Conservation (phyloP, 495 filamentous ascomycete species). For the Aspergillus avenaceus region DNA sequence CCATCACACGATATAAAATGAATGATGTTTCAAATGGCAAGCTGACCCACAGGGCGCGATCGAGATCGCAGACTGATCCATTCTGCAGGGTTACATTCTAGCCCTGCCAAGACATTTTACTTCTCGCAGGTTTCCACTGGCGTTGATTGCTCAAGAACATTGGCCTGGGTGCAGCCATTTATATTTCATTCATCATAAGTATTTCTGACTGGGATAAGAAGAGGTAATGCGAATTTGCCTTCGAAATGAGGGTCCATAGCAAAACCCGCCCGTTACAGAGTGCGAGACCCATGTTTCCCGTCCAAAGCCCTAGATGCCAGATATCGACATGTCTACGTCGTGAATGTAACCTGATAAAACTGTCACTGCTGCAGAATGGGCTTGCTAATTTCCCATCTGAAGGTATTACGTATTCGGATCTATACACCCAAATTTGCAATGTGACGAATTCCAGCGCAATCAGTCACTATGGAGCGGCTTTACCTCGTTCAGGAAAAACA, state of each 20-base stretch:
- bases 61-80: too few relatives aligned
- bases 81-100: not conserved
- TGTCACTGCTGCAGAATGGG: not conserved
- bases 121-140: too few relatives aligned
- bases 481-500: too few relatives aligned
- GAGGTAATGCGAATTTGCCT: not conserved
- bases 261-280: too few relatives aligned
- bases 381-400: not conserved
- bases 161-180: not conserved
- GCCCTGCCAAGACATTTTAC: not conserved
- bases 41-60: too few relatives aligned
- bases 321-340: too few relatives aligned
- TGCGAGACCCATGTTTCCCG: too few relatives aligned
- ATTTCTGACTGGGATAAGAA: not conserved
- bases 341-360: not conserved
- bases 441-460: not conserved
- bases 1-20: too few relatives aligned
- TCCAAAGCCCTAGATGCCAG: too few relatives aligned
- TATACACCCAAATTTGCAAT: not conserved
- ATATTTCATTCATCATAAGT: not conserved
- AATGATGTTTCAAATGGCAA: too few relatives aligned
- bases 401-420: not conserved
- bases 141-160: too few relatives aligned
- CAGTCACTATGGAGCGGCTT: not conserved
- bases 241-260: not conserved